Conservation (phyloP, 2,329 filamentous ascomycete species). For the Ascochyta clinopodiicola region DNA sequence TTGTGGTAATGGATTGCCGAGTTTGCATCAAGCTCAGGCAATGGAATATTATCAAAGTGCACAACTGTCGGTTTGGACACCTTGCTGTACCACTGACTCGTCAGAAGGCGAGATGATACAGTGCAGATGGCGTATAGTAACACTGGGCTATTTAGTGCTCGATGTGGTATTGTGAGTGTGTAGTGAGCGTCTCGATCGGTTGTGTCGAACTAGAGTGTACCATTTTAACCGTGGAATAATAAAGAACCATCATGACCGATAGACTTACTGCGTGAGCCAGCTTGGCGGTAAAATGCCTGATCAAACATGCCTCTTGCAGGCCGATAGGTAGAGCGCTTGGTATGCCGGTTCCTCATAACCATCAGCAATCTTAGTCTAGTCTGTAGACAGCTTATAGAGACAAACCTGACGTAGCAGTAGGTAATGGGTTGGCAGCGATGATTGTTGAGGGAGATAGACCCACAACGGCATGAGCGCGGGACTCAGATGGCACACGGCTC, state of each 20-base stretch:
- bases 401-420: not conserved
- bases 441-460: not conserved
- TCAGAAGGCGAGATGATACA: not conserved
- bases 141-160: not conserved
- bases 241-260: not conserved
- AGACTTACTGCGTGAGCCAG: not conserved
- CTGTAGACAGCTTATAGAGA: not conserved
- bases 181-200: not conserved
- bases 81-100: not conserved
- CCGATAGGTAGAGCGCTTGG: not conserved
- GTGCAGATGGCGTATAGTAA: not conserved
- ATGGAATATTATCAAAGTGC: not conserved
- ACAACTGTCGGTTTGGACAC: not conserved
- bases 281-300: not conserved
- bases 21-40: not conserved
- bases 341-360: not conserved
- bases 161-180: not conserved
- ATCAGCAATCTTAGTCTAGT: no score
- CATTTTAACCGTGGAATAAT: not conserved
- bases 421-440: not conserved
- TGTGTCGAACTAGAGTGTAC: not conserved
- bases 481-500: not conserved
- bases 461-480: not conserved
- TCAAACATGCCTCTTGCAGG: conserved; percentile 2
- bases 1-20: conserved; percentile 4